Evolutionary conservation across 371 early-diverging fungal genomes (phyloP).

Genomic region (Dichotomocladium elegans): DNA sequence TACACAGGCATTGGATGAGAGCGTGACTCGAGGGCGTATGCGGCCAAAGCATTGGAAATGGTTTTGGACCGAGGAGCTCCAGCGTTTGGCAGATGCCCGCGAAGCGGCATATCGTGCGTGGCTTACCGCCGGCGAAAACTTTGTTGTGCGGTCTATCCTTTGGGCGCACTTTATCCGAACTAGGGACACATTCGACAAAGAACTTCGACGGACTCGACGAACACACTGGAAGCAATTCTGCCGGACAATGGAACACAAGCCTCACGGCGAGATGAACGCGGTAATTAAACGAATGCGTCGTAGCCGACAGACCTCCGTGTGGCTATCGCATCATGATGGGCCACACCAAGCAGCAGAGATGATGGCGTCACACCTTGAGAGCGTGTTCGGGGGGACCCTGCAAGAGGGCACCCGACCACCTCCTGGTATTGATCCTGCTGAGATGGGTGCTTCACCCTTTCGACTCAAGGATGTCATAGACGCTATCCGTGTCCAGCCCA

Average conservation of each 20-base stretch:
- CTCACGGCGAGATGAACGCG: neutral
- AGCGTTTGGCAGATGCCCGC: neutral
- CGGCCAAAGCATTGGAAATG: neutral
- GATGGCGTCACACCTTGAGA: slow-evolving; percentile 4
- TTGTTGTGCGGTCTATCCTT: neutral
- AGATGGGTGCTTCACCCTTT: too few relatives aligned
- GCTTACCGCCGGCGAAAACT: slow-evolving; percentile 2
- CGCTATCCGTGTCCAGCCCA: neutral
- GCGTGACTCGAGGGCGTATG: neutral
- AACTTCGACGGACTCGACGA: neutral
- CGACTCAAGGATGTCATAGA: neutral
- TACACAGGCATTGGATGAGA: slow-evolving; percentile 1
- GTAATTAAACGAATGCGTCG: neutral
- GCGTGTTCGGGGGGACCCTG: neutral
- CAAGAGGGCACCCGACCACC: neutral
- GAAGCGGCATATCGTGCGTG: slow-evolving; percentile 6
- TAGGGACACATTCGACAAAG: neutral
- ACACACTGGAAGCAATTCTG: slow-evolving; percentile 7
- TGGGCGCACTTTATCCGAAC: neutral
- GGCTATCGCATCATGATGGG: slow-evolving; percentile 8
- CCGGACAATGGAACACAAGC: neutral
- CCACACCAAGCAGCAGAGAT: slow-evolving; percentile 3
- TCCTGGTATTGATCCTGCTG: neutral
- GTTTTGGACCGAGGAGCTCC: slow-evolving; percentile 5
- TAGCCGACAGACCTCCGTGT: neutral